phyloP scores from a whole-genome alignment of 257 asterid species.

The Solanum etuberosum region DNA sequence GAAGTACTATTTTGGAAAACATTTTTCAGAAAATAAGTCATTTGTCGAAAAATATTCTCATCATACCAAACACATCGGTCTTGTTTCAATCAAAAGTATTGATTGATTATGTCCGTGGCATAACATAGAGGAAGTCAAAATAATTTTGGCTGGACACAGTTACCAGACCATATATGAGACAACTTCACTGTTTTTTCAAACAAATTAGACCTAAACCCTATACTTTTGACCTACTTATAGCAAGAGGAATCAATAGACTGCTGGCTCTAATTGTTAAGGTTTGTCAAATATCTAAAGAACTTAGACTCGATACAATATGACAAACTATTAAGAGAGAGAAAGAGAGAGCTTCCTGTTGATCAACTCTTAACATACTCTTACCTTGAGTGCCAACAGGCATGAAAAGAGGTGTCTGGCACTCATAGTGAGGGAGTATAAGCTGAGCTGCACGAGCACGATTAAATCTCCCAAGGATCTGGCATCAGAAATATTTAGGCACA shows the following conservation, averaged over 20 bases:
- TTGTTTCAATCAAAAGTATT: background rate
- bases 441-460: conserved; percentile 93
- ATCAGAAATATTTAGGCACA: background rate
- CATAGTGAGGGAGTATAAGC: conserved; percentile 84
- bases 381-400: conserved; percentile 99
- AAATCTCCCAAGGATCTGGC: conserved; percentile 84
- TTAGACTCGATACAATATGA: background rate
- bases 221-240: background rate
- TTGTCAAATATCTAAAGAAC: background rate
- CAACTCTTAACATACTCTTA: conserved; percentile 5
- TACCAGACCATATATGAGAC: background rate
- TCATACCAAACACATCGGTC: background rate
- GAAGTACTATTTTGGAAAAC: background rate
- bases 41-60: background rate
- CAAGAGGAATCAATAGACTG: background rate
- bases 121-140: background rate
- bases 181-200: background rate
- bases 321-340: background rate
- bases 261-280: background rate
- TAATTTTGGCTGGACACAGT: background rate
- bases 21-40: background rate
- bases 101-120: background rate
- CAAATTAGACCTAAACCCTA: background rate
- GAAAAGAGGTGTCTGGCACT: conserved; percentile 77
- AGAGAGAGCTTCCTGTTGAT: background rate